These are phyloP conservation scores for Trichosporon sp. DNA, from an alignment of 1,284 basidiomycete genomes.

Conservation along the genomic window DNA sequence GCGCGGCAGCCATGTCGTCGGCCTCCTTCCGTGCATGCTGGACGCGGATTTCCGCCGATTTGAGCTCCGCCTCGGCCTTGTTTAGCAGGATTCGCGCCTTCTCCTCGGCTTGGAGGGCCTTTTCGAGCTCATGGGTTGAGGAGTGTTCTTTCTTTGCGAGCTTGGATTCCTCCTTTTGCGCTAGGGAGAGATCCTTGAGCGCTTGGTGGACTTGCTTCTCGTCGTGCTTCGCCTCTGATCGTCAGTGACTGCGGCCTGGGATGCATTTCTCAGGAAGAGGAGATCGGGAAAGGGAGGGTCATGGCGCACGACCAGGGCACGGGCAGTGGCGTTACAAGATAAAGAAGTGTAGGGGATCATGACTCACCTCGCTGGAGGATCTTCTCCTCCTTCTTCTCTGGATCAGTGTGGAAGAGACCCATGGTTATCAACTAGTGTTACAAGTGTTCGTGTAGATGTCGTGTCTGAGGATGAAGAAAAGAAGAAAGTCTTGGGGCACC, in stretches of 20 bases:
- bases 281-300: background rate
- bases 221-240: slow-evolving; percentile 12
- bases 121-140: background rate
- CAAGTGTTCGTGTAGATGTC: background rate
- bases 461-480: background rate
- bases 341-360: too few species aligned
- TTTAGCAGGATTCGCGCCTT: background rate
- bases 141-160: background rate
- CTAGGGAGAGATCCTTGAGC: slow-evolving; percentile 28
- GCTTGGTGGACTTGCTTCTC: slow-evolving; percentile 31
- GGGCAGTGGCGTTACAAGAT: background rate
- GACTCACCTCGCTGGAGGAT: slow-evolving; percentile 35
- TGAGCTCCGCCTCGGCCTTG: background rate
- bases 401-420: slow-evolving; percentile 40
- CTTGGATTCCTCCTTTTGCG: slow-evolving; percentile 33
- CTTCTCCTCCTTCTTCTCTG: slow-evolving; percentile 41
- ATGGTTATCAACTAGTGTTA: too few species aligned
- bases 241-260: background rate
- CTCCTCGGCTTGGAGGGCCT: background rate
- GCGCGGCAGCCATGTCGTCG: background rate
- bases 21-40: background rate
- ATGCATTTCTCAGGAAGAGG: background rate
- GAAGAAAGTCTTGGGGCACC: background rate
- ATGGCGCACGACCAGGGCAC: background rate
- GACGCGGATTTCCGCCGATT: background rate